Evolutionary conservation across 2,329 filamentous ascomycete species (phyloP), one percentile per base, ranked within the genome.

Genomic region (Paraconiothyrium brasiliense): DNA sequence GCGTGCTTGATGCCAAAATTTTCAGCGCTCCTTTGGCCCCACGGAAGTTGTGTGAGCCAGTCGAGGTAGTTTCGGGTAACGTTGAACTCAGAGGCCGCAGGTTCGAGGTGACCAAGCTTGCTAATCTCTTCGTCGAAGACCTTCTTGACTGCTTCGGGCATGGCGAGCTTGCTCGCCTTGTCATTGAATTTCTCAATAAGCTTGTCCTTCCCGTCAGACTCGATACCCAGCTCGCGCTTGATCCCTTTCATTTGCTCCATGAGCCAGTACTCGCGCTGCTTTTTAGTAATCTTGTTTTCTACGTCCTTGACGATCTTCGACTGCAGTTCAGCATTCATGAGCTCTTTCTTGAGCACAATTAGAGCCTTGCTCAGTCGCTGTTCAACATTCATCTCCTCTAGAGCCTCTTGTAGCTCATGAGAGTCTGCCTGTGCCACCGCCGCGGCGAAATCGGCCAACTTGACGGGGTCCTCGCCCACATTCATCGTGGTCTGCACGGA

Each of bases 221-320:
- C 96, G 57, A 99, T 92, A 24, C 96, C 95, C 52, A 99, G 87
- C 80, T 99, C 95, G 61, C 95, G 88, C 61, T 93, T 91, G 74
- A 99, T 99, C 30, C 94, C 95, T 84, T 98, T 98, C 94, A 99
- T 97, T 79, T 99, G 96, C 80, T 99, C 95, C 93, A 97, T 96
- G 50, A 99, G 84, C 92, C 93, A 98, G 82, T 98, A 99, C 76
- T 99, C 95, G 56, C 95, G 89, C 78, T 99, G 95, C 34, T 94
- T 90, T 82, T 99, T 98, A 71, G 94, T 94, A 57, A 99, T 98
- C 81, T 97, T 97, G 74, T 88, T 93, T 78, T 98, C 95, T 20
- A 99, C 96, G 75, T 99, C 95, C 81, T 97, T 97, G 61, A 92
- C 93, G 61, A 99, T 98, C 84, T 98, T 99, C 60, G 92, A 94